Conservation (phyloP, 164 flowering plant species). For the grape (Vitis vinifera) region DNA sequence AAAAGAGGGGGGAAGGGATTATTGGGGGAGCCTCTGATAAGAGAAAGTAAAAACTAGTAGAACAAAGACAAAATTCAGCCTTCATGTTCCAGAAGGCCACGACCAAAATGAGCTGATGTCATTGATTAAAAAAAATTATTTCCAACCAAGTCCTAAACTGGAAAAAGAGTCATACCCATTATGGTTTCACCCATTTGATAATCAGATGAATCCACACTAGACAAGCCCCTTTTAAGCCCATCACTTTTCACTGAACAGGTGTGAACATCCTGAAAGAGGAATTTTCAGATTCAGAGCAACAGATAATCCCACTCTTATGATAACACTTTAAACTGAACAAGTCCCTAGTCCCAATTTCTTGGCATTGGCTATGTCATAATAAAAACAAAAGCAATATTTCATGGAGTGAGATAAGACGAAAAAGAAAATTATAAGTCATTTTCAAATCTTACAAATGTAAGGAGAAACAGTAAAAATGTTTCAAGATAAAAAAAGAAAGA, state of each 20-base stretch:
- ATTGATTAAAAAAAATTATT: not conserved
- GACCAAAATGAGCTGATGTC: not conserved
- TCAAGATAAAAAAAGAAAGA: too few relatives aligned
- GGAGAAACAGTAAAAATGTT: too few relatives aligned
- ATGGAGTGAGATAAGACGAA: too few relatives aligned
- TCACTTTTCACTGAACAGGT: slow-evolving; percentile 51
- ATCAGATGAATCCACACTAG: slow-evolving; percentile 69
- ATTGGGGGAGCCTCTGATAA: too few relatives aligned
- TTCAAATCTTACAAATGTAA: too few relatives aligned
- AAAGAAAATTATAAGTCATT: too few relatives aligned
- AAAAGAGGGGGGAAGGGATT: not conserved
- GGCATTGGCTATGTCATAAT: too few relatives aligned
- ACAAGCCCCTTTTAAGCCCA: slow-evolving; percentile 74
- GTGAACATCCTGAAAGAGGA: slow-evolving; percentile 49
- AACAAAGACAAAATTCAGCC: not conserved
- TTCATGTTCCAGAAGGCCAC: not conserved
- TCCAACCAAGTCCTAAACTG: slow-evolving; percentile 3
- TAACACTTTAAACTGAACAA: not conserved
- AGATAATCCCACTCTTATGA: not conserved
- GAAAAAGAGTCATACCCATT: slow-evolving; percentile 35
- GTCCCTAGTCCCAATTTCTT: too few relatives aligned
- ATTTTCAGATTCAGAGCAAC: slow-evolving; percentile 7
- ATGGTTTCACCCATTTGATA: slow-evolving; percentile 68
- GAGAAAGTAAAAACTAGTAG: not conserved
- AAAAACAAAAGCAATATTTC: too few relatives aligned